phyloP scores from a whole-genome alignment of 2,329 filamentous ascomycete genomes.

The Hyphodiscus sp. region DNA sequence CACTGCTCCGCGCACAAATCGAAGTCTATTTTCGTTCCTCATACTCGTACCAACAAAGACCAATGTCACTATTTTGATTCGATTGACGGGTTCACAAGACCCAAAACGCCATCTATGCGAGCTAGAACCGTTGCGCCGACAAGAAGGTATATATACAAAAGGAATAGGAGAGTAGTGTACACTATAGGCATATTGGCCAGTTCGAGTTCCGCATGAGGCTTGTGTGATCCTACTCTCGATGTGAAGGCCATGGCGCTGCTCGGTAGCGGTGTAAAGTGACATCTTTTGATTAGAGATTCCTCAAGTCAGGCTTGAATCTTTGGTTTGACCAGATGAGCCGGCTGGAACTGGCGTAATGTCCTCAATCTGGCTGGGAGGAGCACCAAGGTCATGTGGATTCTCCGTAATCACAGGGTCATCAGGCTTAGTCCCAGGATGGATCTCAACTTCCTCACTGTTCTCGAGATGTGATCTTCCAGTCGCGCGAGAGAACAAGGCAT shows the following conservation, averaged over 20 bases:
- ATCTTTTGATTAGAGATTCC: background rate
- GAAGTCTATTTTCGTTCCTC: background rate
- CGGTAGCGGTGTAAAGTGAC: background rate
- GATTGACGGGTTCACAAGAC: background rate
- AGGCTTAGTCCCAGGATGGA: conserved; percentile 42
- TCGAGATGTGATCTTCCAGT: conserved; percentile 33
- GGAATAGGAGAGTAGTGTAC: conserved; percentile 7
- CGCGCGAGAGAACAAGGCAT: conserved; percentile 25
- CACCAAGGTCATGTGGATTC: conserved; percentile 28
- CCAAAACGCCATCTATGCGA: background rate
- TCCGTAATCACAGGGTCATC: conserved; percentile 40
- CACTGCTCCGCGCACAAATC: no score
- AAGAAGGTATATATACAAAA: conserved; percentile 8
- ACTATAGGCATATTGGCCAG: background rate
- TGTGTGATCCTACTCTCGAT: background rate
- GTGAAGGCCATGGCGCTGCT: background rate
- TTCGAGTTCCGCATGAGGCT: background rate
- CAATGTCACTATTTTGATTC: background rate
- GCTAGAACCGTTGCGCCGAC: background rate
- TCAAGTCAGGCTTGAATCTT: background rate
- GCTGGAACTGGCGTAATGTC: conserved; percentile 17
- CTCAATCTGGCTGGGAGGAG: conserved; percentile 26
- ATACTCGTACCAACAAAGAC: background rate
- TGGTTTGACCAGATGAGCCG: background rate
- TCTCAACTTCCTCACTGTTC: conserved; percentile 36